phyloP scores from a whole-genome alignment of 495 filamentous ascomycete species.

The Pyronema domesticum region DNA sequence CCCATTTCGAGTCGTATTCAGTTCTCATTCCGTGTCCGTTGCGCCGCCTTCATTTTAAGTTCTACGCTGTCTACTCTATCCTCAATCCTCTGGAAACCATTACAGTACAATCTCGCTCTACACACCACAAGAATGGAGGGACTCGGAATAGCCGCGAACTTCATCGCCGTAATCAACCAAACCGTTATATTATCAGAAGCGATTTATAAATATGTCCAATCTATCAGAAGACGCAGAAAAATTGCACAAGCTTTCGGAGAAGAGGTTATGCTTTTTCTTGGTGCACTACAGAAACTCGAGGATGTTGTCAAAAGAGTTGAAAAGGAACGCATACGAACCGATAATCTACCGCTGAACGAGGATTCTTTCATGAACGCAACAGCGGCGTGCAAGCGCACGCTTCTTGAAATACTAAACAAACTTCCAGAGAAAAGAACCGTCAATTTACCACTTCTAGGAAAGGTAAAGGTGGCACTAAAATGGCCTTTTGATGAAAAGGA shows the following conservation, averaged over 20 bases:
- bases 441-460: no score
- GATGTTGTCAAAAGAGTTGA: neutral
- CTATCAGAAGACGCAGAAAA: neutral
- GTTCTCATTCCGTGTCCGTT: no score
- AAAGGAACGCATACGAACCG: neutral
- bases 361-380: neutral
- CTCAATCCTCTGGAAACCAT: no score
- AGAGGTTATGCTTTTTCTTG: neutral
- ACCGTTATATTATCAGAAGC: neutral
- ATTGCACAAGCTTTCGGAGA: neutral
- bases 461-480: no score
- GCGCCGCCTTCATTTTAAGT: no score
- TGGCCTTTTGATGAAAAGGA: no score
- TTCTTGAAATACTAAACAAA: no score
- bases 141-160: neutral
- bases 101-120: no score
- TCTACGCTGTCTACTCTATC: no score
- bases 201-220: neutral
- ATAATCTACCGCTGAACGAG: neutral
- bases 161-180: neutral
- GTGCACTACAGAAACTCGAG: neutral
- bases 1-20: no score
- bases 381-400: neutral
- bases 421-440: no score
- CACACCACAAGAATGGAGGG: neutral